Percentiles rank a stretch among this genome's conserved stretches.
phyloP scores from a whole-genome alignment of 2,329 filamentous ascomycete species.

The Ramularia endophylla region DNA sequence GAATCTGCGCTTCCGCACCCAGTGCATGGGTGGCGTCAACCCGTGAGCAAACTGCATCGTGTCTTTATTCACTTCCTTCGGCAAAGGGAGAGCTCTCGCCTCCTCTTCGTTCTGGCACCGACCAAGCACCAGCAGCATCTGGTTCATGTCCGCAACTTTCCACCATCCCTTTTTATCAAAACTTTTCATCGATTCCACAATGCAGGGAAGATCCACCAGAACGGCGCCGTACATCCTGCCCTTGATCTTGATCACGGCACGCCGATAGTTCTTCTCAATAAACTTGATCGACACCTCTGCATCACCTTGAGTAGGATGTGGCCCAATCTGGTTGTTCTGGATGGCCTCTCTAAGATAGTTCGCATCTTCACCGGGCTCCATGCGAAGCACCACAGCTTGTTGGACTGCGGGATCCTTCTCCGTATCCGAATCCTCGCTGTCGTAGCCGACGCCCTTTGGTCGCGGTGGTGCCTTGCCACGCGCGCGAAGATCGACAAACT shows the following conservation, averaged over 20 bases:
- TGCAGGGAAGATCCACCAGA: constrained; percentile 77
- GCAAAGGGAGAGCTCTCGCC: constrained; percentile 53
- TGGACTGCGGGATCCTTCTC: constrained; percentile 85
- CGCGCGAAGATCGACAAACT: constrained; percentile 18
- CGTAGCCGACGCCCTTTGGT: constrained; percentile 82
- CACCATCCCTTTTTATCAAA: constrained; percentile 86
- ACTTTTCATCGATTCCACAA: constrained; percentile 87
- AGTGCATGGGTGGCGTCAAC: constrained; percentile 81
- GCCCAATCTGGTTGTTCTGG: constrained; percentile 65
- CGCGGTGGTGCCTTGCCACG: constrained; percentile 19
- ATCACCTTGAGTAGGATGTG: constrained; percentile 57
- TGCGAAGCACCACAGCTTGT: constrained; percentile 82
- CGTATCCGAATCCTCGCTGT: constrained; percentile 88
- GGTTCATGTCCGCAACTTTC: constrained; percentile 81
- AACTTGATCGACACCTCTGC: constrained; percentile 78
- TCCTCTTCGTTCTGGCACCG: constrained; percentile 53
- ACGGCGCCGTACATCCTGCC: constrained; percentile 68
- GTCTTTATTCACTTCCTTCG: constrained; percentile 62
- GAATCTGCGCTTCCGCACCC: constrained; percentile 75
- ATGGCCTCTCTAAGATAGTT: constrained; percentile 75
- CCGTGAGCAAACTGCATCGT: constrained; percentile 75
- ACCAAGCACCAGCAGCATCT: constrained; percentile 79
- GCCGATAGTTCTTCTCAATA: constrained; percentile 64
- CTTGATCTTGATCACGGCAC: constrained; percentile 66
- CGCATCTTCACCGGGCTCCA: constrained; percentile 78